phyloP scores from a whole-genome alignment of 345 rosid species.

The Salix purpurea region DNA sequence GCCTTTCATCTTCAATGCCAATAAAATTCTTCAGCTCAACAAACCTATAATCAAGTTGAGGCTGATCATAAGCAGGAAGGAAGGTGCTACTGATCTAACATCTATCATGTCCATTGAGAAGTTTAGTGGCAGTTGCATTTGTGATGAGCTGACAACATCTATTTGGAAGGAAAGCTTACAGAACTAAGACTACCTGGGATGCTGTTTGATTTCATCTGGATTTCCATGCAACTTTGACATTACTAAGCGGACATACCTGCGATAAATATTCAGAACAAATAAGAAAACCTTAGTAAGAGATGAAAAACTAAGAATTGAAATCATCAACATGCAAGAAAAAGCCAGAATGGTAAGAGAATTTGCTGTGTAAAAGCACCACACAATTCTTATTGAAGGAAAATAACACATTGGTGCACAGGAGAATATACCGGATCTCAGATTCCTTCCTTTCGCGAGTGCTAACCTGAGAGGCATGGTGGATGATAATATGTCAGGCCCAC shows the following conservation, averaged over 20 bases:
- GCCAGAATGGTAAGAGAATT: neutral
- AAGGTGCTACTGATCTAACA: neutral
- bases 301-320: neutral
- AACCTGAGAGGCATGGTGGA: conserved; percentile 43
- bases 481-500: conserved; percentile 11
- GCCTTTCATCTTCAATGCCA: conserved; percentile 78
- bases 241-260: conserved; percentile 76
- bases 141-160: neutral
- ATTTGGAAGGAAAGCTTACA: neutral
- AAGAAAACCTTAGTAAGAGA: neutral
- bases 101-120: neutral
- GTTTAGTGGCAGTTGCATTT: neutral
- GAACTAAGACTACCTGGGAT: conserved; percentile 59
- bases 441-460: conserved; percentile 85
- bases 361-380: neutral
- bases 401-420: neutral
- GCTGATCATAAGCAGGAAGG: neutral
- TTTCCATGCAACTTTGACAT: conserved; percentile 53
- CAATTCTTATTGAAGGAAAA: neutral
- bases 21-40: conserved; percentile 63
- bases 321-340: neutral
- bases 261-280: conserved; percentile 10
- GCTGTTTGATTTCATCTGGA: conserved; percentile 50
- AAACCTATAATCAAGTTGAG: conserved; percentile 45
- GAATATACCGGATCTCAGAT: conserved; percentile 80